Percentiles rank a stretch among this genome's conserved stretches.
phyloP scores from a whole-genome alignment of 345 rosid species.

The Limnanthes douglasii region DNA sequence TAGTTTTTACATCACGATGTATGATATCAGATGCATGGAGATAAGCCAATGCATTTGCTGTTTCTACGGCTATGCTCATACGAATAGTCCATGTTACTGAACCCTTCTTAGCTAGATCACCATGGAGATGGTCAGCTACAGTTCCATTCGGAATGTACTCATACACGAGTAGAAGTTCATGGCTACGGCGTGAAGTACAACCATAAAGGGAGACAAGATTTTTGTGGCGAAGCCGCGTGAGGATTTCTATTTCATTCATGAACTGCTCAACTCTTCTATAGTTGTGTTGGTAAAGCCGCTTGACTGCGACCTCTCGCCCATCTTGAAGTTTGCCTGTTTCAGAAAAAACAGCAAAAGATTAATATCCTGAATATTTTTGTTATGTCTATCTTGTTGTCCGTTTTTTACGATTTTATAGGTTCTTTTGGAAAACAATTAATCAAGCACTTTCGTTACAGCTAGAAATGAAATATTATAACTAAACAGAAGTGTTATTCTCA shows the following conservation, averaged over 20 bases:
- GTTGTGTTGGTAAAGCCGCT: constrained; percentile 47
- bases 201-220: constrained; percentile 61
- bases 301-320: constrained; percentile 63
- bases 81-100: constrained; percentile 34
- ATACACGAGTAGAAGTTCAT: constrained; percentile 48
- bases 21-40: constrained; percentile 45
- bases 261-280: constrained; percentile 30
- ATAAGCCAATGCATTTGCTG: constrained; percentile 45
- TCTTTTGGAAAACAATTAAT: too few relatives aligned
- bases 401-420: too few relatives aligned
- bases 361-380: too few relatives aligned
- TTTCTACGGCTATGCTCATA: constrained; percentile 46
- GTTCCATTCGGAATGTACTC: constrained; percentile 51
- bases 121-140: constrained; percentile 50
- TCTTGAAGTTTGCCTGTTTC: constrained; percentile 39
- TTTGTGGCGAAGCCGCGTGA: constrained; percentile 45
- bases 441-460: too few relatives aligned
- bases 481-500: constrained; percentile 17
- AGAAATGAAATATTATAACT: too few relatives aligned
- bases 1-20: constrained; percentile 56
- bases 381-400: too few relatives aligned
- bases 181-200: constrained; percentile 39
- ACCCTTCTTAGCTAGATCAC: constrained; percentile 17
- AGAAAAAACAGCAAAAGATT: too few relatives aligned
- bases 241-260: constrained; percentile 41